Evolutionary conservation across 2,329 filamentous ascomycete species (phyloP).

Genomic region (Aphanoascus verrucosus): DNA sequence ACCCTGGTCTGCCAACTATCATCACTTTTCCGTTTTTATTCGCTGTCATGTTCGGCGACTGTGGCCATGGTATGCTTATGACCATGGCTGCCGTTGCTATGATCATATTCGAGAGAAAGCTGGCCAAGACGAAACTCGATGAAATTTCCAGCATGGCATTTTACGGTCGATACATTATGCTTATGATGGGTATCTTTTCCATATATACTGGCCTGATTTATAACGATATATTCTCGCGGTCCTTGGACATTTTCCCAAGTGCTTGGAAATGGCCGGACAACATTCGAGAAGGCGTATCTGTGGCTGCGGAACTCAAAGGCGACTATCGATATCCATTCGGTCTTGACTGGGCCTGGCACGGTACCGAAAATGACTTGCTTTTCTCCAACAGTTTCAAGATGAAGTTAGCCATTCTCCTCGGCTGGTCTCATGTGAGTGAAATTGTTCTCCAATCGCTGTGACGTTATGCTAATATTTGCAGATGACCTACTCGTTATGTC

Average conservation of each 20-base stretch:
- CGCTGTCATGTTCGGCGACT: slow-evolving; percentile 99
- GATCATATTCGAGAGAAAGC: slow-evolving; percentile 90
- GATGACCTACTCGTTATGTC: slow-evolving; percentile 96
- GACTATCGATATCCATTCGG: slow-evolving; percentile 90
- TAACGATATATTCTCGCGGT: slow-evolving; percentile 94
- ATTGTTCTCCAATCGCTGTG: not conserved
- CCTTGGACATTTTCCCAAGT: slow-evolving; percentile 76
- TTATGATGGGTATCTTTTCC: slow-evolving; percentile 96
- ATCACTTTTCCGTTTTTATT: slow-evolving; percentile 99
- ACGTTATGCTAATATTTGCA: slow-evolving; percentile 19
- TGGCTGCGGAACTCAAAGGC: slow-evolving; percentile 57
- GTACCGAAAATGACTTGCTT: slow-evolving; percentile 83
- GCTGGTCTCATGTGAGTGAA: slow-evolving; percentile 64
- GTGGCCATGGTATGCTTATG: slow-evolving; percentile 89
- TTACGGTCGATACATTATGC: slow-evolving; percentile 95
- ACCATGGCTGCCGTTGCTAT: slow-evolving; percentile 70
- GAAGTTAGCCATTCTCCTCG: slow-evolving; percentile 97
- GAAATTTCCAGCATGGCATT: slow-evolving; percentile 98
- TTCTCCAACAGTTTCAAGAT: slow-evolving; percentile 99
- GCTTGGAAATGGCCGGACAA: slow-evolving; percentile 75
- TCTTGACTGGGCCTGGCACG: slow-evolving; percentile 93
- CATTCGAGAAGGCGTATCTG: slow-evolving; percentile 54
- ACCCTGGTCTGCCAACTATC: slow-evolving; percentile 87
- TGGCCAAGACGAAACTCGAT: slow-evolving; percentile 77
- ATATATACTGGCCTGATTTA: slow-evolving; percentile 96